Conservation (phyloP, 225 moss, liverwort and hornwort species). For the Bryum argenteum region DNA sequence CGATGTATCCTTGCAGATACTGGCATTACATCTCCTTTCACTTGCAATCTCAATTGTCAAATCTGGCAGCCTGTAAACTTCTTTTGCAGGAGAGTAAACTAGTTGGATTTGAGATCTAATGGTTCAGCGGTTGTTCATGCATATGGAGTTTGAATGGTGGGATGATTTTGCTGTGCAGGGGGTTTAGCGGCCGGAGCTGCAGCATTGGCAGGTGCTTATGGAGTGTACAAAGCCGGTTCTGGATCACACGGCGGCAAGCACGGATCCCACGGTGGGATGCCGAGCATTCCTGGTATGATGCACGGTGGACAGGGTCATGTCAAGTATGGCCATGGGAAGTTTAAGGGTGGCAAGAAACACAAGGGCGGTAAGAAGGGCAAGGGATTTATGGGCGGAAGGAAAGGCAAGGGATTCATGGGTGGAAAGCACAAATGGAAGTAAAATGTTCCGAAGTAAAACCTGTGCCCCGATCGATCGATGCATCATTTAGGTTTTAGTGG, state of each 20-base stretch:
- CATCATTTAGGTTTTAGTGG: neutral
- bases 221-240: slow-evolving; percentile 38
- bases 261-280: slow-evolving; percentile 20
- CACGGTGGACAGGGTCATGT: slow-evolving; percentile 35
- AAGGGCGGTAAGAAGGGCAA: slow-evolving; percentile 43
- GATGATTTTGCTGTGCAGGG: slow-evolving; percentile 24
- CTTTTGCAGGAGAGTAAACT: too few relatives aligned
- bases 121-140: too few relatives aligned
- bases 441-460: neutral
- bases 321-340: slow-evolving; percentile 46
- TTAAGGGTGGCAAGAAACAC: slow-evolving; percentile 45
- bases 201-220: slow-evolving; percentile 54
- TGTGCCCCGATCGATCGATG: neutral
- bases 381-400: slow-evolving; percentile 28
- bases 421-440: slow-evolving; percentile 55
- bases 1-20: too few relatives aligned
- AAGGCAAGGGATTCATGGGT: slow-evolving; percentile 32
- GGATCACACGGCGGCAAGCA: slow-evolving; percentile 38
- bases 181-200: slow-evolving; percentile 52
- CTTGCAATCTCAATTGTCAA: too few relatives aligned
- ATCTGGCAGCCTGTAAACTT: too few relatives aligned
- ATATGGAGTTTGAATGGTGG: too few relatives aligned
- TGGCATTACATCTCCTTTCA: too few relatives aligned
- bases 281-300: slow-evolving; percentile 26
- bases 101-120: too few relatives aligned